phyloP scores from a whole-genome alignment of 2,329 filamentous ascomycete genomes.

The Alternaria infectoria region DNA sequence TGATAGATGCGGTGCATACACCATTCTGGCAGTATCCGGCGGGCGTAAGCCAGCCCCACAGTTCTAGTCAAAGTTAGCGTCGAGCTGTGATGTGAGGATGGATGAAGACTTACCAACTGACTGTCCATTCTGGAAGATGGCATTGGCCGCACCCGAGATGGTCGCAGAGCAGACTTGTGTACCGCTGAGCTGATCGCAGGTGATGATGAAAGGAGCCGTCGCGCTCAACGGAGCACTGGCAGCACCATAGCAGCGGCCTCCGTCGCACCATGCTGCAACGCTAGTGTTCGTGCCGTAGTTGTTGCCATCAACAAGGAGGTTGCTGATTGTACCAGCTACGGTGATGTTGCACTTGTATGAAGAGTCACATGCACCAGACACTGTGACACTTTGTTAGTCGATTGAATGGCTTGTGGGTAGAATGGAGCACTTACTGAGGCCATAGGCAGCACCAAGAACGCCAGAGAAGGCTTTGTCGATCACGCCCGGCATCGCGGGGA shows the following conservation, averaged over 20 bases:
- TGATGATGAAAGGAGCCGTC: not conserved
- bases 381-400: not conserved
- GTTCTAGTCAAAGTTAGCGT: not conserved
- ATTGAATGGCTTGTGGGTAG: too few relatives aligned
- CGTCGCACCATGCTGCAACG: not conserved
- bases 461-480: not conserved
- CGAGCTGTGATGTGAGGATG: rapidly evolving
- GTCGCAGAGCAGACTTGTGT: not conserved
- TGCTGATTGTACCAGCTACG: not conserved
- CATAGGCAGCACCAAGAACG: not conserved
- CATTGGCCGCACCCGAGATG: not conserved
- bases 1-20: not conserved
- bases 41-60: not conserved
- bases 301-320: not conserved
- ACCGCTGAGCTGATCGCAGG: not conserved
- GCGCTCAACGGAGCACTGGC: not conserved
- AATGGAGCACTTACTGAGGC: not conserved
- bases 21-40: not conserved
- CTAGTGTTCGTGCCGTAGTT: not conserved
- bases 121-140: not conserved
- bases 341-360: not conserved
- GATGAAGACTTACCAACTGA: not conserved
- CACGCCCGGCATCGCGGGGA: not conserved
- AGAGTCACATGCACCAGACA: not conserved
- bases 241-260: not conserved